Conservation (phyloP, 1,284 basidiomycete genomes). For the Austroboletus novae-zelandiae region DNA sequence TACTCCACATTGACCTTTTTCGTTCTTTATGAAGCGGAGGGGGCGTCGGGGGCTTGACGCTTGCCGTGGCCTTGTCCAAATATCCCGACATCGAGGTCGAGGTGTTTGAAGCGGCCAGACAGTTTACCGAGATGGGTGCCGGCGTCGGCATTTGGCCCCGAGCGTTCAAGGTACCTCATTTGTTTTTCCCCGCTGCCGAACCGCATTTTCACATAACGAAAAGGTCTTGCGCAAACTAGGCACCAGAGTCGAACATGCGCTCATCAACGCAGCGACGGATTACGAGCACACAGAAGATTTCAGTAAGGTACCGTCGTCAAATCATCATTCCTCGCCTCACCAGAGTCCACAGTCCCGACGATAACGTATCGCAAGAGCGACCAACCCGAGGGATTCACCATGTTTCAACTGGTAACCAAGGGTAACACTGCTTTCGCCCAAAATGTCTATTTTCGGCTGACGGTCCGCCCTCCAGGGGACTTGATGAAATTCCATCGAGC, state of each 20-base stretch:
- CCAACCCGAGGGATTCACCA: slow-evolving; percentile 40
- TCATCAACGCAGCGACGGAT: slow-evolving; percentile 40
- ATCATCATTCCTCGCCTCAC: background rate
- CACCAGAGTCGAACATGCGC: slow-evolving; percentile 40
- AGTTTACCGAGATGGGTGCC: slow-evolving; percentile 53
- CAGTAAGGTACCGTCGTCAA: slow-evolving; percentile 6
- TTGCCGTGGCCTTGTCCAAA: slow-evolving; percentile 44
- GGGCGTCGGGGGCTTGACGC: slow-evolving; percentile 49
- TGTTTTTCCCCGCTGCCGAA: background rate
- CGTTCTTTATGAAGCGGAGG: slow-evolving; percentile 39
- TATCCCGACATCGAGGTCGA: slow-evolving; percentile 51
- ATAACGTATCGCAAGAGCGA: slow-evolving; percentile 54
- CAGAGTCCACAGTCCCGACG: slow-evolving; percentile 33
- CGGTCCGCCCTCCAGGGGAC: slow-evolving; percentile 32
- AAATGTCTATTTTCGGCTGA: background rate
- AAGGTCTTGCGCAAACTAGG: slow-evolving; percentile 47
- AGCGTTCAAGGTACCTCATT: slow-evolving; percentile 25
- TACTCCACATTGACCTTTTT: no score
- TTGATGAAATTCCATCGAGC: slow-evolving; percentile 42
- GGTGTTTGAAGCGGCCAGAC: slow-evolving; percentile 49
- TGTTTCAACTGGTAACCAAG: slow-evolving; percentile 45
- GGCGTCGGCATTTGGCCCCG: slow-evolving; percentile 55
- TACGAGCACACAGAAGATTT: slow-evolving; percentile 40
- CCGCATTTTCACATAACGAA: background rate
- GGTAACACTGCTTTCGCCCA: slow-evolving; percentile 29